phyloP scores from a whole-genome alignment of 2,329 filamentous ascomycete genomes.

The Venturiaceae sp. region DNA sequence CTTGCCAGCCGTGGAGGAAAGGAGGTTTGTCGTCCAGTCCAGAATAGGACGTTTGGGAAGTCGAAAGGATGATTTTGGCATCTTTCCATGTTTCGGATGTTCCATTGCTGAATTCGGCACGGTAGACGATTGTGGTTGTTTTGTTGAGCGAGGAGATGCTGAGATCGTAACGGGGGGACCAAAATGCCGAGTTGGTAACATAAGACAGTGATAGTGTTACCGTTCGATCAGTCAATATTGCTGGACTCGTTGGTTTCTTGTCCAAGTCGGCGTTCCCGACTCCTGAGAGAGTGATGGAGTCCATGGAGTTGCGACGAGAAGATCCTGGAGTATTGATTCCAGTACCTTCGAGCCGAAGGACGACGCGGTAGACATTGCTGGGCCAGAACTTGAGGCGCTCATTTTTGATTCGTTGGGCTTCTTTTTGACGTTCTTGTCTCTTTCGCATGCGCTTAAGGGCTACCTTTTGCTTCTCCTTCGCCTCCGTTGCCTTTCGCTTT shows the following conservation, averaged over 20 bases:
- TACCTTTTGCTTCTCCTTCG: conserved; percentile 18
- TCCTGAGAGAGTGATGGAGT: conserved; percentile 14
- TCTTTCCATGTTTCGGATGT: conserved; percentile 56
- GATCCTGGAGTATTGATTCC: conserved; percentile 17
- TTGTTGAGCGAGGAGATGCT: conserved; percentile 47
- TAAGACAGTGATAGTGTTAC: conserved; percentile 44
- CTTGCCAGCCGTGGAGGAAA: conserved; percentile 45
- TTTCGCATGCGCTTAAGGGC: conserved; percentile 11
- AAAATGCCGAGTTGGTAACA: conserved; percentile 47
- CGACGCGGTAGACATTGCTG: conserved; percentile 23
- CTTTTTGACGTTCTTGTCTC: conserved; percentile 6
- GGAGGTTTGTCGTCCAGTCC: conserved; percentile 48
- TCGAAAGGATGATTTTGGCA: conserved; percentile 52
- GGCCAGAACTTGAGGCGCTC: conserved; percentile 29
- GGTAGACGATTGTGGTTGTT: conserved; percentile 47
- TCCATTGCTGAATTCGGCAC: conserved; percentile 51
- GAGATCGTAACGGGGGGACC: conserved; percentile 54
- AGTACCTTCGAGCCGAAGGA: conserved; percentile 25
- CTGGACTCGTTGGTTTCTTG: background rate
- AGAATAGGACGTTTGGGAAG: conserved; percentile 50
- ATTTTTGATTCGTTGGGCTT: conserved; percentile 13
- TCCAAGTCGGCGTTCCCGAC: background rate
- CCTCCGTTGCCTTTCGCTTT: conserved; percentile 18
- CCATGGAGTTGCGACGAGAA: conserved; percentile 17
- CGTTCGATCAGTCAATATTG: background rate